Evolutionary conservation across 768 basidiomycete genomes (phyloP), one percentile per base, ranked within the genome.

Genomic region (Collybia nuda): DNA sequence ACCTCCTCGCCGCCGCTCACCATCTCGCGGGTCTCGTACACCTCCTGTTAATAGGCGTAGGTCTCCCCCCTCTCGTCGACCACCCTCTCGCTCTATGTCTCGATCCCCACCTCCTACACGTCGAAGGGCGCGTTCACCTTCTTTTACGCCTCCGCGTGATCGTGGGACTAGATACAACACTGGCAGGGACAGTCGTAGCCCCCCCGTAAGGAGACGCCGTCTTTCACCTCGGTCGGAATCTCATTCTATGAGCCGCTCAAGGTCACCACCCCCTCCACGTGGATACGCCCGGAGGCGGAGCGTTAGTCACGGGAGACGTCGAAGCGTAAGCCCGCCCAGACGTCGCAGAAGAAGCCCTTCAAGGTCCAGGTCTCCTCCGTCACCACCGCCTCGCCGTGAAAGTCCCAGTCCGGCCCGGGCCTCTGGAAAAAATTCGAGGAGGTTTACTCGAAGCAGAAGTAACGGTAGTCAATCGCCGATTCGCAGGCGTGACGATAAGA

Each of bases 181-280:
- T 54, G 68, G 62, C 45, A 60, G 71, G 41, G 75, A 74, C 55
- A 82, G 79, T 53, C 80, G 81, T 40, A 84, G 82, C 60, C 86
- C 84, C 0, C 81, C 77, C 29, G 57, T 72, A 18, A 72, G 80
- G 6, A 67, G 75, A 23, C 73, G 76, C 22, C 70, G 75, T 36
- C 53, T 75, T 8, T 76, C 75, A 22, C 70, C 71, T 22, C 36
- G 62, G 19, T 67, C 70, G 8, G 65, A 56, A 11, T 69, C 70
- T 5, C 63, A 43, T 2, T 69, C 67, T 15, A 35, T 57, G 19
- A 76, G 73, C 38, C 72, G 75, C 5, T 77, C 76, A 17, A 61
- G 74, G 40, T 72, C 75, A 24, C 64, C 66, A 29, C 77, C 71
- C 9, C 71, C 67, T 28, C 45, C 57, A 23, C 67, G 70, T 26